phyloP scores from a whole-genome alignment of 176 grass and related monocot genomes.

The Aechmea fasciata region DNA sequence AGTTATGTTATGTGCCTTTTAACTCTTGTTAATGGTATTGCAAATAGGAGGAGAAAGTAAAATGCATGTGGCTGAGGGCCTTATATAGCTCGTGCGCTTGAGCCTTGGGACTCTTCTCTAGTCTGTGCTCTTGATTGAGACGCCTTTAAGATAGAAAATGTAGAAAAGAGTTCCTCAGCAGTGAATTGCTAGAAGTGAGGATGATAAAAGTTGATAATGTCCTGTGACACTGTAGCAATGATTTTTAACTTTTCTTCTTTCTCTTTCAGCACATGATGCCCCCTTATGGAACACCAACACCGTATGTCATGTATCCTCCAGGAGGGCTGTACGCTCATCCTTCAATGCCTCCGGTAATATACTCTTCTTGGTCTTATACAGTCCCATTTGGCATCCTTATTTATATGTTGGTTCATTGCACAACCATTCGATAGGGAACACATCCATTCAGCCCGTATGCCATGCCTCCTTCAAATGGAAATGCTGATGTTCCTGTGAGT shows the following conservation, averaged over 20 bases:
- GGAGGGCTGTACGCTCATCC: slow-evolving; percentile 45
- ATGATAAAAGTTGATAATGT: not conserved
- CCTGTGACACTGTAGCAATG: not conserved
- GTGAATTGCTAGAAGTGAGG: not conserved
- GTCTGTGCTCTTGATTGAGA: not conserved
- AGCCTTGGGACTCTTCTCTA: not conserved
- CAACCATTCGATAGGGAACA: slow-evolving; percentile 28
- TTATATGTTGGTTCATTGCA: slow-evolving; percentile 1
- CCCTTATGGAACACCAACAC: slow-evolving; percentile 36
- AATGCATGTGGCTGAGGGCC: not conserved
- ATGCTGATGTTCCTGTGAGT: slow-evolving; percentile 32
- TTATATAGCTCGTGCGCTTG: not conserved
- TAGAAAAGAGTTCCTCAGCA: not conserved
- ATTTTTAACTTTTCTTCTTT: slow-evolving; percentile 12
- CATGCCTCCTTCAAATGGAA: slow-evolving; percentile 25
- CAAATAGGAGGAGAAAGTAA: not conserved
- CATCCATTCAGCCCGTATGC: slow-evolving; percentile 33
- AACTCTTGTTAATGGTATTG: not conserved
- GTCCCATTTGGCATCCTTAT: not conserved
- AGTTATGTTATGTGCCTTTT: too few species aligned
- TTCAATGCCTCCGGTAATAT: slow-evolving; percentile 40
- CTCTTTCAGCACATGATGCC: slow-evolving; percentile 33
- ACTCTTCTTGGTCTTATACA: not conserved
- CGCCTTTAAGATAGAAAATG: not conserved
- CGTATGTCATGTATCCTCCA: slow-evolving; percentile 48